Percentiles rank a stretch among this genome's conserved stretches.
Evolutionary conservation across 495 filamentous ascomycete genomes (phyloP).

Genomic region (Aspergillus ostianus): DNA sequence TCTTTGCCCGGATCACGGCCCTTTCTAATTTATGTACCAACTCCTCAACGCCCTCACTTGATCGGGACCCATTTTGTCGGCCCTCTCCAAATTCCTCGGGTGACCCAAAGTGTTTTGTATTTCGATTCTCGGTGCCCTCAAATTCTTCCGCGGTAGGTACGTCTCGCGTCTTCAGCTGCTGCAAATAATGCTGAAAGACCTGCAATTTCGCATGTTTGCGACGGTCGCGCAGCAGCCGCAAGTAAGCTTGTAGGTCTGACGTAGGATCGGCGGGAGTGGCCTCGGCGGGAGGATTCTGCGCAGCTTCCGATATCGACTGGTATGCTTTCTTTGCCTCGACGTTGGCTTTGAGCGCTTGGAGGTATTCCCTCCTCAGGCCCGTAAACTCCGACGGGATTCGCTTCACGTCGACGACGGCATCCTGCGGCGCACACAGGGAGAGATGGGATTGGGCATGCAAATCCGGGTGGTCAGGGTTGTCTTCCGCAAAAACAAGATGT

Average conservation of each 20-base stretch:
- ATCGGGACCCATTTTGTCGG: constrained; percentile 7
- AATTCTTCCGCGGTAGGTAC: constrained; percentile 49
- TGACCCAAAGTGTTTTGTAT: constrained; percentile 34
- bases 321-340: constrained; percentile 52
- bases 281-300: constrained; percentile 13
- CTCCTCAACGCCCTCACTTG: constrained; percentile 41
- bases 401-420: constrained; percentile 36
- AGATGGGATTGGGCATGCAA: constrained; percentile 32
- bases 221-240: constrained; percentile 54
- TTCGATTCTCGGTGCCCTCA: constrained; percentile 41
- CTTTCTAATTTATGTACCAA: constrained; percentile 62
- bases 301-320: constrained; percentile 27
- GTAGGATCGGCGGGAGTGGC: constrained; percentile 21
- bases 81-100: constrained; percentile 34
- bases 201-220: constrained; percentile 53
- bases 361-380: constrained; percentile 49
- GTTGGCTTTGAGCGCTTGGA: constrained; percentile 59
- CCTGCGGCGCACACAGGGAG: constrained; percentile 35
- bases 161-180: constrained; percentile 36
- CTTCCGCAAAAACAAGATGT: constrained; percentile 35
- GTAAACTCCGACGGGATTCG: constrained; percentile 38
- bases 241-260: constrained; percentile 47
- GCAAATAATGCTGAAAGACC: constrained; percentile 50
- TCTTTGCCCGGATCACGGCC: constrained; percentile 61
- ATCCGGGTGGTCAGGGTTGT: constrained; percentile 25